A percentile compares a stretch with the other conserved stretches of the same genome.
phyloP scores from a whole-genome alignment of 2,329 filamentous ascomycete genomes.

The Verticillium tricorpus region DNA sequence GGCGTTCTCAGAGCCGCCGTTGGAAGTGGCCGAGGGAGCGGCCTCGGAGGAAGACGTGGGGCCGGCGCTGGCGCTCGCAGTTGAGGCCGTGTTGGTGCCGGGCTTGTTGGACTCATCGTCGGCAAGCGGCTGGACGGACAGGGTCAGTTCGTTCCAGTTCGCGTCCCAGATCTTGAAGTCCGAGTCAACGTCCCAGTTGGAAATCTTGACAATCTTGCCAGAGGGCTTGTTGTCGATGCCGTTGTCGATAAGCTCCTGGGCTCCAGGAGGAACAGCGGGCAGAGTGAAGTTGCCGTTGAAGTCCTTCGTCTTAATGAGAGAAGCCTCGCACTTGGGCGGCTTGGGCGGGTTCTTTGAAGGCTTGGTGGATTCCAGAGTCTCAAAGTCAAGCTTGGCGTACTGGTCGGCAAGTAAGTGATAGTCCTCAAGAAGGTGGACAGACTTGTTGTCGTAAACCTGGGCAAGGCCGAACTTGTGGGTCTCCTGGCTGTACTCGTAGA shows the following conservation, averaged over 20 bases:
- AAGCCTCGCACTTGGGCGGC: constrained; percentile 59
- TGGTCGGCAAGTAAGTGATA: constrained; percentile 71
- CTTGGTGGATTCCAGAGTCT: constrained; percentile 59
- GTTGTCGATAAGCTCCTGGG: constrained; percentile 67
- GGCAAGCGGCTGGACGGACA: constrained; percentile 43
- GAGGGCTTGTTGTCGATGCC: constrained; percentile 63
- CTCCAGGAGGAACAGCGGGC: constrained; percentile 62
- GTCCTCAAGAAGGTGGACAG: constrained; percentile 56
- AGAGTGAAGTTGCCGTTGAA: constrained; percentile 81
- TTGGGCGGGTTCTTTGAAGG: constrained; percentile 43
- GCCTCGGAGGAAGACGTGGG: constrained; percentile 10
- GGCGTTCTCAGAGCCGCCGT: constrained; percentile 15
- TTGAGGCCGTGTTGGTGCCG: constrained; percentile 33
- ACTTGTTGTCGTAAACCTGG: constrained; percentile 52
- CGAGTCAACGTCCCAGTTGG: constrained; percentile 52
- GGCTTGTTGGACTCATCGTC: constrained; percentile 40
- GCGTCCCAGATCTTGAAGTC: constrained; percentile 34
- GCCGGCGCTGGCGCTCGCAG: constrained; percentile 5
- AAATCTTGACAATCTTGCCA: constrained; percentile 66
- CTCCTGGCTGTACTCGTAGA: constrained; percentile 79
- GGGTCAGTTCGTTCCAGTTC: constrained; percentile 32
- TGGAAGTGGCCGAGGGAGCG: constrained; percentile 20
- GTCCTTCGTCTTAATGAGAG: constrained; percentile 60
- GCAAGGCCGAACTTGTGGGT: constrained; percentile 63
- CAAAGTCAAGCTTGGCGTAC: constrained; percentile 71